Evolutionary conservation across 2,329 filamentous ascomycete genomes (phyloP), one percentile per base, ranked within the genome.

Genomic region (Coniochaeta hoffmannii): DNA sequence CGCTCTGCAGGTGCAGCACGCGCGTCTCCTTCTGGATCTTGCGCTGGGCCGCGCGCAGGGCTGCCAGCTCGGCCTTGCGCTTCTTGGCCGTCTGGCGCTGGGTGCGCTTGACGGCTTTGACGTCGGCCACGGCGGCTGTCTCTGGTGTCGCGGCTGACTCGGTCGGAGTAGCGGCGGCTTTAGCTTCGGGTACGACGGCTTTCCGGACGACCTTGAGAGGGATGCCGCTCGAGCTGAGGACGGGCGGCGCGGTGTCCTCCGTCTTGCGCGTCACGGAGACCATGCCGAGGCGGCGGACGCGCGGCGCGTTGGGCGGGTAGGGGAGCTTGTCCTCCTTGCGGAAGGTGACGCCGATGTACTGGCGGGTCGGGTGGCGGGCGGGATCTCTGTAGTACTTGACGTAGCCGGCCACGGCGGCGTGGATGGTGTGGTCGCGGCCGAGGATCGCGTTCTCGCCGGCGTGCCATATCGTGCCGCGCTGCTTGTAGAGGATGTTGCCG

Each of bases 311-410:
- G 26, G 72, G 74, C 1, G 89, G 86, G 66, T 88, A 85, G 0
- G 94, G 94, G 1, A 99, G 82, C 31, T 78, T 83, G 65, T 95
- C 89, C 15, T 85, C 77, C 67, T 90, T 90, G 69, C 92, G 81
- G 71, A 96, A 92, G 32, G 89, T 88, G 19, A 99, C 88, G 59
- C 94, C 94, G 66, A 99, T 99, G 77, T 92, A 99, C 71, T 96
- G 90, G 58, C 92, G 83, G 62, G 90, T 88, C 1, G 92, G 89
- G 71, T 97, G 90, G 57, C 78, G 81, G 31, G 80, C 72, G 0
- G 92, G 91, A 68, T 99, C 93, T 67, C 87, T 85, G 79, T 99
- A 99, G 81, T 96, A 99, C 65, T 94, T 91, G 58, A 99, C 94
- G 72, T 95, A 99, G 60, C 94, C 94, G 3, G 87, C 80, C 55